phyloP scores from a whole-genome alignment of 2,329 filamentous ascomycete genomes.

The Talaromyces sp. region DNA sequence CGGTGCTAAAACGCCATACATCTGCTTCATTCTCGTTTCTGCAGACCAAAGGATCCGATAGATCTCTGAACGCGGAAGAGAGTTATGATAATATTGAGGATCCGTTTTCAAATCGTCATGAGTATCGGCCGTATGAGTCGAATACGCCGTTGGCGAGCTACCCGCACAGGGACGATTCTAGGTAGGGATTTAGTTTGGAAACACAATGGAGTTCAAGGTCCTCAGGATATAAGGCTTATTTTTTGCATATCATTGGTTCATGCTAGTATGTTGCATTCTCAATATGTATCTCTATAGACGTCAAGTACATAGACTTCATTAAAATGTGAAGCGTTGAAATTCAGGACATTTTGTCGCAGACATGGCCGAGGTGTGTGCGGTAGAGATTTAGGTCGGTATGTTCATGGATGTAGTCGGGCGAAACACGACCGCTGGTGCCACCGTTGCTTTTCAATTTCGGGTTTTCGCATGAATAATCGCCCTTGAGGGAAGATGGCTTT shows the following conservation, averaged over 20 bases:
- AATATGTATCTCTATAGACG: background rate
- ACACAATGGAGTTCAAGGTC: too few species aligned
- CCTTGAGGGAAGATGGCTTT: too few species aligned
- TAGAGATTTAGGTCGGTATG: too few species aligned
- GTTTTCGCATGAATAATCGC: too few species aligned
- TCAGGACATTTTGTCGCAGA: too few species aligned
- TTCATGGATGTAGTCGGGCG: too few species aligned
- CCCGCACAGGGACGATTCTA: background rate
- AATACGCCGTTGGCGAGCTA: background rate
- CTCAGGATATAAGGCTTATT: background rate
- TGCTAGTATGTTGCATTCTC: background rate
- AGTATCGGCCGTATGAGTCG: constrained; percentile 3
- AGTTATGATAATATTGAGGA: background rate
- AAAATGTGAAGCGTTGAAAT: too few species aligned
- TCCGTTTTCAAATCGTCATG: background rate
- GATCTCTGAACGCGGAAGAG: background rate
- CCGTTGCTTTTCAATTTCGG: too few species aligned
- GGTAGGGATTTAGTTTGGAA: background rate
- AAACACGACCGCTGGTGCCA: too few species aligned
- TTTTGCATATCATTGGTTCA: background rate
- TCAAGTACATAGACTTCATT: background rate
- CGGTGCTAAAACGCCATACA: constrained; percentile 11
- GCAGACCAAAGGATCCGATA: background rate
- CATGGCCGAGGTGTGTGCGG: too few species aligned
- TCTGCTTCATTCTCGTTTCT: background rate